Evolutionary conservation across 2,329 filamentous ascomycete genomes (phyloP), one percentile per base, ranked within the genome.

Genomic region (Trichophyton equinum): DNA sequence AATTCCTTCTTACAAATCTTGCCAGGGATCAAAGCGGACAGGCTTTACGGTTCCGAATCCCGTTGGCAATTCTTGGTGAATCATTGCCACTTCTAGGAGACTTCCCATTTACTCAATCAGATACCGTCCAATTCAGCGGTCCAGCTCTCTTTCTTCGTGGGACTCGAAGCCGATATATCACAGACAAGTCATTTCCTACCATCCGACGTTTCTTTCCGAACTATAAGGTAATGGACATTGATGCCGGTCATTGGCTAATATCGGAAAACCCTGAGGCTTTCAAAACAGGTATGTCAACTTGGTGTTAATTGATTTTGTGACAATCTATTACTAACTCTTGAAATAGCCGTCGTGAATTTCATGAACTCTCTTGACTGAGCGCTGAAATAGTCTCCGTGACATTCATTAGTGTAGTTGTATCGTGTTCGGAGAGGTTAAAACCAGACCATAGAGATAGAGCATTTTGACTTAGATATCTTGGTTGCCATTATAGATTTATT

Each of bases 1-100:
- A 96, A 70, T 99, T 97, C 73, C 81, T 99, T 15, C 82, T 99
- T 0, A 89, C 88, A 9, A 99, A 97, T 71, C 78, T 97, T 44
- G 74, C 87, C 66, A 82, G 85, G 4, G 68, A 73, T 2, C 69
- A 73, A 18, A 75, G 79, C 2, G 75, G 79, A 58, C 78, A 81
- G 59, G 77, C 77, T 1, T 81, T 87, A 67, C 85, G 82, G 67
- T 96, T 94, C 75, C 83, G 89, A 30, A 84, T 97, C 2, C 92
- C 94, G 0, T 76, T 99, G 9, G 79, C 81, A 55, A 85, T 83
- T 2, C 77, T 99, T 0, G 85, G 80, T 3, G 78, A 80, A 56
- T 79, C 85, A 0, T 77, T 99, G 46, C 82, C 85, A 66, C 79
- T 88, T 65, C 83, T 97, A 77, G 90, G 88, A 1, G 89, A 95